phyloP scores from a whole-genome alignment of 148 eudicot species.

The Linanthus parryae region DNA sequence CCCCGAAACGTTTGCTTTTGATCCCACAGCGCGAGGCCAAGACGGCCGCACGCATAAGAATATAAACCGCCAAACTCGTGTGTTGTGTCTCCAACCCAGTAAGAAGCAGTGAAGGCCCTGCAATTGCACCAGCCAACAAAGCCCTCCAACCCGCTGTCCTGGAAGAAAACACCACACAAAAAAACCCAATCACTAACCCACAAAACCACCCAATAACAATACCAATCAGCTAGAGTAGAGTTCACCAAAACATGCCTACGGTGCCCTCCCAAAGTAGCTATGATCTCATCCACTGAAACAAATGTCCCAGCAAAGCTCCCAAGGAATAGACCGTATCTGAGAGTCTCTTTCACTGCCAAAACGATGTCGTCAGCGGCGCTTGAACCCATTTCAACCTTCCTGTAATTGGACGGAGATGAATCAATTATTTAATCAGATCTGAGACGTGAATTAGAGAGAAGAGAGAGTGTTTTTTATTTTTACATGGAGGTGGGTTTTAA shows the following conservation, averaged over 20 bases:
- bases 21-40: conserved; percentile 99
- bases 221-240: no score
- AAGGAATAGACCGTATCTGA: conserved; percentile 89
- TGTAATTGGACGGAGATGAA: background rate
- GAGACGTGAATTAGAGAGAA: background rate
- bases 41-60: conserved; percentile 94
- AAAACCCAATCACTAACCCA: no score
- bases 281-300: conserved; percentile 82
- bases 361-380: conserved; percentile 53
- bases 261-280: conserved; percentile 82
- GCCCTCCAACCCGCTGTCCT: conserved; percentile 99
- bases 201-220: no score
- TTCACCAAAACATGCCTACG: conserved; percentile 77
- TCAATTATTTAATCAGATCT: background rate
- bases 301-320: conserved; percentile 92
- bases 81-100: conserved; percentile 84
- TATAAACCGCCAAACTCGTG: conserved; percentile 87
- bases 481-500: conserved; percentile 36
- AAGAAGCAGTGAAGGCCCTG: conserved; percentile 97
- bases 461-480: background rate
- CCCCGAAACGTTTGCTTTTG: conserved; percentile 86
- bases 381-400: conserved; percentile 46
- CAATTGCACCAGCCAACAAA: conserved; percentile 83
- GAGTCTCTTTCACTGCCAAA: conserved; percentile 64
- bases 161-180: no score